Percentiles rank a stretch among this genome's conserved stretches.
Conservation (phyloP, 148 eudicot genomes). For the Diospyros lotus region DNA sequence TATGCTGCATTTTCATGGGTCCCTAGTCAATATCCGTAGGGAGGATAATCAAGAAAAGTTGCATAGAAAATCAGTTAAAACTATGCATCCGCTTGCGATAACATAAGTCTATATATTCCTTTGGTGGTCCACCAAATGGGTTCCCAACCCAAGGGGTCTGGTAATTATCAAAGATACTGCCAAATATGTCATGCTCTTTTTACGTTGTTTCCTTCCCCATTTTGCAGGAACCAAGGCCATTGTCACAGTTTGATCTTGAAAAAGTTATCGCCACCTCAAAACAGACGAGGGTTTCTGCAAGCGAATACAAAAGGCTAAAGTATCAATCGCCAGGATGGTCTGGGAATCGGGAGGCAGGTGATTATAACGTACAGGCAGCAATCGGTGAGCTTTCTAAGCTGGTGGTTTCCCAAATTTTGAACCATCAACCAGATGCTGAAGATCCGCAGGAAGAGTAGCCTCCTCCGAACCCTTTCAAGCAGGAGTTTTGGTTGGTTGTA, state of each 20-base stretch:
- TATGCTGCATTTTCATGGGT: conserved; percentile 11
- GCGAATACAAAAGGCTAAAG: conserved; percentile 52
- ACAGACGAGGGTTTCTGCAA: conserved; percentile 67
- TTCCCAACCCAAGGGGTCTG: too few relatives aligned
- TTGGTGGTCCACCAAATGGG: not conserved
- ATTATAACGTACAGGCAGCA: conserved; percentile 56
- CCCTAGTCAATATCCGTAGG: not conserved
- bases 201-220: not conserved
- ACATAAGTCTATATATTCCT: not conserved
- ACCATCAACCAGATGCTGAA: conserved; percentile 47
- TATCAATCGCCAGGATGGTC: conserved; percentile 45
- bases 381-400: conserved; percentile 68
- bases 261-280: conserved; percentile 46
- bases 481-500: not conserved
- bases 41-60: not conserved
- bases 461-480: not conserved
- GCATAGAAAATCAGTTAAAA: not conserved
- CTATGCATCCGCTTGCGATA: not conserved
- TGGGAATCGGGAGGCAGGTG: conserved; percentile 40
- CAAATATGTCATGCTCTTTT: not conserved
- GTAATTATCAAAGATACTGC: too few relatives aligned
- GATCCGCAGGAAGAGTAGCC: conserved; percentile 23
- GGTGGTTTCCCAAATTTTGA: conserved; percentile 62
- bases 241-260: conserved; percentile 68
- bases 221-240: conserved; percentile 61